Evolutionary conservation across 129 eudicot species (phyloP).

Genomic region (Ambrosia trifida): DNA sequence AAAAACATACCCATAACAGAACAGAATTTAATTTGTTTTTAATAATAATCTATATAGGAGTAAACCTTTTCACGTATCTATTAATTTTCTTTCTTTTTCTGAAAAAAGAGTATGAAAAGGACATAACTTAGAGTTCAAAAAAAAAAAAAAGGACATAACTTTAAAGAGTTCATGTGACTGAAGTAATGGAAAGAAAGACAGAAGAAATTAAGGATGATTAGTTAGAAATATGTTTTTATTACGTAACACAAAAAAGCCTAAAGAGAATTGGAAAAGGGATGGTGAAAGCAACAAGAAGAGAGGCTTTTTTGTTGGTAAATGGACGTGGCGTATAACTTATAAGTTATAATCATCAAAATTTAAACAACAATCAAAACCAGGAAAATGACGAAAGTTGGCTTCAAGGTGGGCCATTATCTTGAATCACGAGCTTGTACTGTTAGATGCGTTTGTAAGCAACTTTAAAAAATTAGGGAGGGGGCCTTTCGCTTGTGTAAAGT

Average conservation of each 20-base stretch:
- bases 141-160: background rate
- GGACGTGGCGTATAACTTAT: background rate
- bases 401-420: conserved; percentile 12
- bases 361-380: background rate
- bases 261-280: background rate
- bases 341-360: background rate
- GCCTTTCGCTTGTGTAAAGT: no score
- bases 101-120: conserved; percentile 7
- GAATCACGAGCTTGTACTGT: background rate
- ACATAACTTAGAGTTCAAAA: conserved; percentile 15
- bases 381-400: conserved; percentile 5
- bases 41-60: background rate
- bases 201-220: conserved; percentile 4
- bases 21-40: conserved; percentile 6
- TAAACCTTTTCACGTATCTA: conserved; percentile 17
- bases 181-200: conserved; percentile 22
- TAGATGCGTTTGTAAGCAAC: no score
- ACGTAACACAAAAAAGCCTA: background rate
- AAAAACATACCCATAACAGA: conserved; percentile 28
- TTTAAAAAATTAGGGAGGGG: no score
- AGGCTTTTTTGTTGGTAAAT: conserved; percentile 21
- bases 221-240: background rate
- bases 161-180: conserved; percentile 29
- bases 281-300: conserved; percentile 8
- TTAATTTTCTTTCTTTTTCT: background rate